Evolutionary conservation across 192 early-diverging fungal genomes (phyloP).

Genomic region (Linderina pennispora): DNA sequence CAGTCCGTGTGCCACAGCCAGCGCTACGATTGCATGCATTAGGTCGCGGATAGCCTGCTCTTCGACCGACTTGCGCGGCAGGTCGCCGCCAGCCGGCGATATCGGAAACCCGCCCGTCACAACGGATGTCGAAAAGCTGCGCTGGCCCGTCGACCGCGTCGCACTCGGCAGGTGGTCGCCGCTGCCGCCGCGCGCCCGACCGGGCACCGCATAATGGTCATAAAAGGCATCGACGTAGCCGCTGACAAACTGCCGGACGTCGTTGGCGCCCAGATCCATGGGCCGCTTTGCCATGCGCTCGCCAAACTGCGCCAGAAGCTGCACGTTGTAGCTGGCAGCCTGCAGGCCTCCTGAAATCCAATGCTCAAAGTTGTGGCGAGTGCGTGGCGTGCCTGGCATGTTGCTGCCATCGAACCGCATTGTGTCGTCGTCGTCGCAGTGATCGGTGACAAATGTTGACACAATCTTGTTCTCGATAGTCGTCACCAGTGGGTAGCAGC

Average conservation of each 20-base stretch:
- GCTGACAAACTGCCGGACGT: conserved; percentile 15
- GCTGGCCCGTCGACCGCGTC: conserved; percentile 17
- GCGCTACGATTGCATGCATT: conserved; percentile 21
- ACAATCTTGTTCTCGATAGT: conserved; percentile 20
- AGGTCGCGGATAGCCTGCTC: conserved; percentile 35
- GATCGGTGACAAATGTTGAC: no score
- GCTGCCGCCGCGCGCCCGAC: conserved; percentile 6
- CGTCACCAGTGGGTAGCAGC: conserved; percentile 36
- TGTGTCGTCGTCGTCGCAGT: conserved; percentile 22
- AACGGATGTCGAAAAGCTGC: conserved; percentile 22
- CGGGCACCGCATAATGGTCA: no score
- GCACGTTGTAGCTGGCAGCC: conserved; percentile 10
- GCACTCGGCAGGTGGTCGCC: neutral
- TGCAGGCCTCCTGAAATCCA: conserved; percentile 24
- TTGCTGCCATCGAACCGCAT: no score
- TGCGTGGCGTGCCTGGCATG: no score
- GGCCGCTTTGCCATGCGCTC: conserved; percentile 11
- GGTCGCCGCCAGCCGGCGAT: conserved; percentile 1
- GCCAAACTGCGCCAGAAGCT: conserved; percentile 33
- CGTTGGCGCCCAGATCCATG: conserved; percentile 17
- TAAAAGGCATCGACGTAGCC: no score
- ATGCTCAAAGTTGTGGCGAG: conserved; percentile 22
- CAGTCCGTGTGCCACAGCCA: conserved; percentile 36
- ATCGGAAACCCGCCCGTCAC: conserved; percentile 5
- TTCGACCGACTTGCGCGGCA: conserved; percentile 22